A percentile compares a stretch with the other conserved stretches of the same genome.
Conservation (phyloP, 129 eudicot genomes). For the Flaveria brownii region DNA sequence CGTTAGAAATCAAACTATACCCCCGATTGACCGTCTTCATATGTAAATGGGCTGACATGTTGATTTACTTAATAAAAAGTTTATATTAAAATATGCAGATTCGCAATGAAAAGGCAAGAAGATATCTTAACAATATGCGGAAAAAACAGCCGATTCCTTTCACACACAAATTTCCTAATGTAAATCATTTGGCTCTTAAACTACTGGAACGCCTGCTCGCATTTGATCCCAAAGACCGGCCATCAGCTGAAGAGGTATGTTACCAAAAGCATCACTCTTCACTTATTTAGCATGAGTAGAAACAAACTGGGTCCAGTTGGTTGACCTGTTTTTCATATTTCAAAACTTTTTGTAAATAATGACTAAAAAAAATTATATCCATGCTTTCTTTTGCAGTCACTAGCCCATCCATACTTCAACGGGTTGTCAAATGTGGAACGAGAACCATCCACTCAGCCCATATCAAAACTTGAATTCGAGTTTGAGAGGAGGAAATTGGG, state of each 20-base stretch:
- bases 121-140: slow-evolving; percentile 79
- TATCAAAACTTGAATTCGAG: slow-evolving; percentile 95
- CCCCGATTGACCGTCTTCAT: neutral
- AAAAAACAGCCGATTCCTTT: slow-evolving; percentile 75
- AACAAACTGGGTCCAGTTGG: no score
- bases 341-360: no score
- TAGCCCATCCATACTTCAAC: slow-evolving; percentile 81
- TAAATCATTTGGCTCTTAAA: slow-evolving; percentile 75
- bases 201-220: slow-evolving; percentile 77
- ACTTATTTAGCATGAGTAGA: no score
- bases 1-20: neutral
- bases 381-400: slow-evolving; percentile 50
- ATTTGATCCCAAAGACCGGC: slow-evolving; percentile 93
- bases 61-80: neutral
- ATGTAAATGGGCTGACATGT: neutral
- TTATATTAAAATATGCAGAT: slow-evolving; percentile 43
- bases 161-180: slow-evolving; percentile 64
- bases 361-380: neutral
- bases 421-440: slow-evolving; percentile 89
- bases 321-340: no score
- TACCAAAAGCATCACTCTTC: neutral
- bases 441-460: slow-evolving; percentile 80
- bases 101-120: slow-evolving; percentile 94
- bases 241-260: slow-evolving; percentile 85
- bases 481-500: slow-evolving; percentile 84